Evolutionary conservation across 768 basidiomycete genomes (phyloP).

Genomic region (Calocybe indica): DNA sequence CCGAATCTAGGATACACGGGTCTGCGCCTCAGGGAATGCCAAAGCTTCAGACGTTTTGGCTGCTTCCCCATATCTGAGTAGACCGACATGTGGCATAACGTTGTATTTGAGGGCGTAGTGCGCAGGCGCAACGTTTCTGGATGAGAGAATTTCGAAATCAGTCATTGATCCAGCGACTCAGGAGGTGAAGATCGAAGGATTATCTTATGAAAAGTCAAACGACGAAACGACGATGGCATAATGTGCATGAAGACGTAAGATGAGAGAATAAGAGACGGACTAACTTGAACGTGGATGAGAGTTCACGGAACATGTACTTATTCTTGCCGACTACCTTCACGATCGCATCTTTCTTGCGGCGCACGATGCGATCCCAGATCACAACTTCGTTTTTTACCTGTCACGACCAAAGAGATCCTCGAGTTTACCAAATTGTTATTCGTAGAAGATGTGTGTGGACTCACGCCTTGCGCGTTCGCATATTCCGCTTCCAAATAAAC

Average conservation of each 20-base stretch:
- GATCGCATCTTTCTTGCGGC: slow-evolving; percentile 69
- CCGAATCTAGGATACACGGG: slow-evolving; percentile 27
- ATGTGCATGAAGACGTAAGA: not conserved
- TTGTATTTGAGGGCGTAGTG: slow-evolving; percentile 81
- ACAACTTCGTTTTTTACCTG: slow-evolving; percentile 75
- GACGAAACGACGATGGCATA: not conserved
- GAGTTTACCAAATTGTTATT: not conserved
- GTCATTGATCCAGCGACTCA: not conserved
- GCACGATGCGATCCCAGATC: slow-evolving; percentile 88
- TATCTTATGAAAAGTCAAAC: not conserved
- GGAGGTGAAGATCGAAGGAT: slow-evolving; percentile 1
- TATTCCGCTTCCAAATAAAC: slow-evolving; percentile 86
- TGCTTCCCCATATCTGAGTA: slow-evolving; percentile 74
- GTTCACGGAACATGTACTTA: slow-evolving; percentile 80
- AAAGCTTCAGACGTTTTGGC: slow-evolving; percentile 32
- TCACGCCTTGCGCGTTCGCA: slow-evolving; percentile 62
- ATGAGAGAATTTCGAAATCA: not conserved
- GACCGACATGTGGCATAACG: slow-evolving; percentile 84
- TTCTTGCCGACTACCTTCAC: slow-evolving; percentile 65
- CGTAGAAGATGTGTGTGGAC: slow-evolving; percentile 15
- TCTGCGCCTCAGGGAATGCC: slow-evolving; percentile 33
- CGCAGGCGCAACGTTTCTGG: slow-evolving; percentile 60
- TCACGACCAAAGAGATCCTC: not conserved
- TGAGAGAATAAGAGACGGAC: slow-evolving; percentile 22
- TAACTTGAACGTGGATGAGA: slow-evolving; percentile 70